Percentiles rank a stretch among this genome's conserved stretches.
phyloP scores from a whole-genome alignment of 768 basidiomycete species.

The Serendipita sp. region DNA sequence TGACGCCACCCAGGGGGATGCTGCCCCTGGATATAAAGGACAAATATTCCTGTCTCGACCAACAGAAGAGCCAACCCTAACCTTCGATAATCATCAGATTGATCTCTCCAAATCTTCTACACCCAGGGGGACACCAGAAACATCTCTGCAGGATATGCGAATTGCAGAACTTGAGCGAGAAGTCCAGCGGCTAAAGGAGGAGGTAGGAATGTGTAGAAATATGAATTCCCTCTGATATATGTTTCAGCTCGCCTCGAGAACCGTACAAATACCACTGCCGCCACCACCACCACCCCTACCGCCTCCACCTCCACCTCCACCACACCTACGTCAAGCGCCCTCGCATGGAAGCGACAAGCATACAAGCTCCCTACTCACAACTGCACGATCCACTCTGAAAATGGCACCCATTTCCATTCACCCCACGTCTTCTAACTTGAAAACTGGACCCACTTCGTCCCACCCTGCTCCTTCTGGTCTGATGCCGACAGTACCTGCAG shows the following conservation, averaged over 20 bases:
- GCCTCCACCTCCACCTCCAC: slow-evolving; percentile 24
- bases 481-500: slow-evolving; percentile 42
- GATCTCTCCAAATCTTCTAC: no score
- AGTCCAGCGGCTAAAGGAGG: slow-evolving; percentile 40
- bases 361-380: slow-evolving; percentile 30
- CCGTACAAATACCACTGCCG: slow-evolving; percentile 10
- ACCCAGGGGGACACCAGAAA: background rate
- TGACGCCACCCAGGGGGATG: no score
- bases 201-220: slow-evolving; percentile 24
- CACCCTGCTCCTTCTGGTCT: background rate
- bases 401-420: slow-evolving; percentile 22
- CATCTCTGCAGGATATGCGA: slow-evolving; percentile 20
- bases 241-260: slow-evolving; percentile 32
- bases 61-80: no score
- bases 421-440: slow-evolving; percentile 48
- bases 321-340: slow-evolving; percentile 8
- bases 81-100: no score
- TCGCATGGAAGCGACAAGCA: slow-evolving; percentile 11
- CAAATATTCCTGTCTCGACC: no score
- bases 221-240: background rate
- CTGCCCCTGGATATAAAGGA: no score
- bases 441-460: slow-evolving; percentile 15
- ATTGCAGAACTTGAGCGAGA: slow-evolving; percentile 54
- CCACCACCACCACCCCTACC: slow-evolving; percentile 29
- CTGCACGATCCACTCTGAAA: slow-evolving; percentile 52